Base-by-base conservation (phyloP, 2,329 filamentous ascomycete genomes). In the Aureobasidium namibiae region DNA sequence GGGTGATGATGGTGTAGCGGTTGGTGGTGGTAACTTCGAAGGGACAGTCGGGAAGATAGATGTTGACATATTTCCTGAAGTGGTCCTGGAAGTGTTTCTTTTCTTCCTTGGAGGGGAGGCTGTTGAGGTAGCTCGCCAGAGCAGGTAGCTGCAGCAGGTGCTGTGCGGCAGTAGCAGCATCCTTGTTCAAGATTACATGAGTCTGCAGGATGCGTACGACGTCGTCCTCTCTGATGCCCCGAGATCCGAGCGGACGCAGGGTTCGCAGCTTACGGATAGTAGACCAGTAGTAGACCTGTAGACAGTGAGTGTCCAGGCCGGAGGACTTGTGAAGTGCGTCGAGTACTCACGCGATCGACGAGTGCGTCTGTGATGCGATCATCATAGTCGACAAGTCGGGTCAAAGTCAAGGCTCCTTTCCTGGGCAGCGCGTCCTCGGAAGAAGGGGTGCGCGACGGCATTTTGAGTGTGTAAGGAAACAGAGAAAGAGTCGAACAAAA, bases 21-120 rank as follows among this genome's bases (percentile, higher is more conserved):
- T 97, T 97, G 36, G 94, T 97, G 2, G 85, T 89, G 18, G 89
- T 88, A 66, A 99, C 91, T 72, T 99, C 94, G 74, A 94, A 97
- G 0, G 92, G 90, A 68, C 90, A 96, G 66, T 97, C 92, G 4
- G 92, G 89, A 41, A 92, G 80, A 75, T 97, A 97, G 63, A 96
- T 92, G 63, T 89, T 87, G 70, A 95, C 85, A 74, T 99, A 99
- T 67, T 92, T 90, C 64, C 88, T 88, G 64, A 97, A 77, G 70
- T 99, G 94, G 26, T 83, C 82, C 64, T 82, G 82, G 70, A 97
- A 97, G 72, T 95, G 90, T 48, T 92, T 87, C 74, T 87, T 89
- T 71, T 96, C 91, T 66, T 87, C 86, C 56, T 86, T 81, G 1
- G 87, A 89, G 66, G 82, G 85, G 29, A 97, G 78, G 41, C 75